phyloP scores from a whole-genome alignment of 345 rosid species.

The Gossypium stocksii region DNA sequence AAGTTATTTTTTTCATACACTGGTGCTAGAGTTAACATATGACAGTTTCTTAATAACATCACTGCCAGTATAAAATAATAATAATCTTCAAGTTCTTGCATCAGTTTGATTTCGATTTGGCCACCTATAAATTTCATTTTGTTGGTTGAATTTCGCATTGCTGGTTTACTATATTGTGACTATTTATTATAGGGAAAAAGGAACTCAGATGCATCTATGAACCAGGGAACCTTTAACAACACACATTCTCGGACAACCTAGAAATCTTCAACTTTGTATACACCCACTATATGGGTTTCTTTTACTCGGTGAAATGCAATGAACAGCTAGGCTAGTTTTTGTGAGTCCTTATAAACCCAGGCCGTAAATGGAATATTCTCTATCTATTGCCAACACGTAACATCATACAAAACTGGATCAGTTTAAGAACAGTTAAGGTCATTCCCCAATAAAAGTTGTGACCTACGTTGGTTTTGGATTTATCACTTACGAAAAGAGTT shows the following conservation, averaged over 20 bases:
- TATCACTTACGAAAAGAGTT: conserved; percentile 40
- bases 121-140: not conserved
- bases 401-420: not conserved
- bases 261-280: not conserved
- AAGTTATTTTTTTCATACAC: too few species aligned
- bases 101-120: not conserved
- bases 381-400: not conserved
- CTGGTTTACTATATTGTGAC: not conserved
- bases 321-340: not conserved
- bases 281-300: not conserved
- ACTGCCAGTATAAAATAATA: too few species aligned
- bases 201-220: not conserved
- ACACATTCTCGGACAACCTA: not conserved
- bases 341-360: not conserved
- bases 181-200: not conserved
- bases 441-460: not conserved
- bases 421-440: not conserved
- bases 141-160: not conserved
- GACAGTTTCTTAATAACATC: too few species aligned
- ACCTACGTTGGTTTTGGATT: not conserved
- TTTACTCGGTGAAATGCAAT: not conserved
- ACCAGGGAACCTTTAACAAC: not conserved
- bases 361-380: not conserved
- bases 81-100: not conserved
- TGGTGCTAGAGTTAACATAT: too few species aligned